Percentiles rank a stretch among this genome's conserved stretches.
These are phyloP conservation scores for Coleophoma cylindrospora DNA, from an alignment of 2,329 filamentous ascomycete species.

Conservation along the genomic window DNA sequence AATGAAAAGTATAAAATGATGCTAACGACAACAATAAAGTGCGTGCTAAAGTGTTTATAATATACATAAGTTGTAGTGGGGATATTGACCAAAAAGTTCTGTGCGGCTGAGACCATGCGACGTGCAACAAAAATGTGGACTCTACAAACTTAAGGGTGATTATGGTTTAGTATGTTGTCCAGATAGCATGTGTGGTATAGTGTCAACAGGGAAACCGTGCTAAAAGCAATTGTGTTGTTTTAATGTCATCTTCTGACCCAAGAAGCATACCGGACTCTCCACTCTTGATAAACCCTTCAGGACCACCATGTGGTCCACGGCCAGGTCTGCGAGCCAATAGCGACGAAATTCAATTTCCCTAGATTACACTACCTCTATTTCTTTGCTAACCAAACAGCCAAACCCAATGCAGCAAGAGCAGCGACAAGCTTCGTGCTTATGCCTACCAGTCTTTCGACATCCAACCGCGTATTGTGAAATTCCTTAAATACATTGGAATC, in stretches of 20 bases:
- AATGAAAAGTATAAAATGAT: too few species aligned
- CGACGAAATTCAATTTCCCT: background rate
- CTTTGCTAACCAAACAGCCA: background rate
- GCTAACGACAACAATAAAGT: too few species aligned
- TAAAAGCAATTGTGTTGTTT: background rate
- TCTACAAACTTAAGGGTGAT: too few species aligned
- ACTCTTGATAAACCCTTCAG: conserved; percentile 37
- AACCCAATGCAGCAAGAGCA: background rate
- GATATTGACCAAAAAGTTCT: too few species aligned
- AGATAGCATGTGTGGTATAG: conserved; percentile 19
- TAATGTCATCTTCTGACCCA: conserved; percentile 47
- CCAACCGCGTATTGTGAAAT: background rate
- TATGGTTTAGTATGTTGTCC: too few species aligned
- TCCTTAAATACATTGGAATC: background rate
- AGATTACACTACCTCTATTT: background rate
- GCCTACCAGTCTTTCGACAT: background rate
- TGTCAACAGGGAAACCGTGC: conserved; percentile 17
- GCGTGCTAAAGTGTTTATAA: too few species aligned
- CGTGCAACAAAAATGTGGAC: too few species aligned
- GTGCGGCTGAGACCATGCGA: too few species aligned
- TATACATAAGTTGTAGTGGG: too few species aligned
- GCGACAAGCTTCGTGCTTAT: background rate
- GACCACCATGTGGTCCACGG: conserved; percentile 29
- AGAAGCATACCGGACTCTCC: conserved; percentile 54
- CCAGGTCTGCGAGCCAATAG: conserved; percentile 8